Percentiles rank a stretch among this genome's conserved stretches.
These are phyloP conservation scores for Lolium rigidum DNA, from an alignment of 176 grass and related monocot species.

Conservation along the genomic window DNA sequence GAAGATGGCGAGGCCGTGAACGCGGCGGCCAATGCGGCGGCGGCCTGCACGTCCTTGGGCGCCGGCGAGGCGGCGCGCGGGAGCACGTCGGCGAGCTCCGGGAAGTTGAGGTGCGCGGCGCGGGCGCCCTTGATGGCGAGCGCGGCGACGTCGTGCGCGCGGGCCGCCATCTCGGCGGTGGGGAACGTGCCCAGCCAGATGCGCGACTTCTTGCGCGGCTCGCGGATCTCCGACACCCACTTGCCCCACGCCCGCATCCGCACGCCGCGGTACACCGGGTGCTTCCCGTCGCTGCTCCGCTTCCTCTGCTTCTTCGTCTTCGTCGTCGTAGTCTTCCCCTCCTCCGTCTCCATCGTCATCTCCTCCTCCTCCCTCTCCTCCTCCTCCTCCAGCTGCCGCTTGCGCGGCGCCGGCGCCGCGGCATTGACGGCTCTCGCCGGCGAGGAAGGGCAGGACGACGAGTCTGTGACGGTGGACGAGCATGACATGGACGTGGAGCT, in stretches of 20 bases:
- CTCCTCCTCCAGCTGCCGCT: conserved; percentile 20
- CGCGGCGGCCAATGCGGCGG: conserved; percentile 79
- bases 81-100: conserved; percentile 66
- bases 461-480: conserved; percentile 59
- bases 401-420: conserved; percentile 9
- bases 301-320: conserved; percentile 44
- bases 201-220: conserved; percentile 94
- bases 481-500: conserved; percentile 46
- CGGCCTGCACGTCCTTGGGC: conserved; percentile 92
- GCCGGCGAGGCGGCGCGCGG: conserved; percentile 69
- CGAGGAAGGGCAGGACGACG: conserved; percentile 44
- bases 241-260: conserved; percentile 98
- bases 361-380: conserved; percentile 1
- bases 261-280: conserved; percentile 84
- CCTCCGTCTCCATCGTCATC: neutral
- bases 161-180: conserved; percentile 89
- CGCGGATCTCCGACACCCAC: conserved; percentile 99
- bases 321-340: neutral
- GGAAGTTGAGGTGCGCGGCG: conserved; percentile 89
- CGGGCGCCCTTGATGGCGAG: conserved; percentile 82
- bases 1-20: neutral
- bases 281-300: conserved; percentile 84
- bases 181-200: conserved; percentile 98
- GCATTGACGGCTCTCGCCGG: conserved; percentile 49
- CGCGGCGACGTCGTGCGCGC: conserved; percentile 93